These are phyloP conservation scores for Rhizopogon roseolus DNA, from an alignment of 768 basidiomycete genomes.

Conservation along the genomic window DNA sequence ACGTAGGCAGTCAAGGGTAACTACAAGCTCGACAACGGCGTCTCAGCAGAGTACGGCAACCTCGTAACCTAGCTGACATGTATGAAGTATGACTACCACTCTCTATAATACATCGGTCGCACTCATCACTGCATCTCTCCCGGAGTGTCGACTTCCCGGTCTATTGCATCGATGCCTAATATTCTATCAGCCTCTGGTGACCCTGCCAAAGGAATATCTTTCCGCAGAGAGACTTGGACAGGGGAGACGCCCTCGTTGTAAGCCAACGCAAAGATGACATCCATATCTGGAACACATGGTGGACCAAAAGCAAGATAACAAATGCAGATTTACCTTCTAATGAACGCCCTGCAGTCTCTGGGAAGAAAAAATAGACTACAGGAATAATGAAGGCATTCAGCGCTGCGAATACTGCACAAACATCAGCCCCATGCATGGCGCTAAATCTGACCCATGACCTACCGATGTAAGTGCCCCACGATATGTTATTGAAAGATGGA, in stretches of 20 bases:
- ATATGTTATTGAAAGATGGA: constrained; percentile 52
- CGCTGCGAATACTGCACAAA: constrained; percentile 42
- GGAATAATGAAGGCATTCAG: constrained; percentile 56
- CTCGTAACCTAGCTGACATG: background rate
- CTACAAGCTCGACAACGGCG: background rate
- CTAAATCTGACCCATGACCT: constrained; percentile 3
- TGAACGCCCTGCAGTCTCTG: constrained; percentile 55
- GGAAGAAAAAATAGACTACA: constrained; percentile 56
- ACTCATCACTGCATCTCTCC: background rate
- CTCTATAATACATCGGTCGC: background rate
- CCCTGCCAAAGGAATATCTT: constrained; percentile 40
- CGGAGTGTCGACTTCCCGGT: background rate
- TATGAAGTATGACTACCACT: background rate
- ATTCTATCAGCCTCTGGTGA: constrained; percentile 41
- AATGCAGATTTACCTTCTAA: constrained; percentile 38
- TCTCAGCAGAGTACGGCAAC: background rate
- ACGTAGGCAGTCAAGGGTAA: constrained; percentile 19
- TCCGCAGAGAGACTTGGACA: constrained; percentile 38
- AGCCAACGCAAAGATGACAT: constrained; percentile 42
- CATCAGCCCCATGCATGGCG: background rate
- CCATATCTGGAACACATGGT: constrained; percentile 22
- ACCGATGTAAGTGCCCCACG: constrained; percentile 59
- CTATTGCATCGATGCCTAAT: constrained; percentile 22
- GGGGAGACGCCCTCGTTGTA: constrained; percentile 40
- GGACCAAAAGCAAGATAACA: background rate